phyloP scores from a whole-genome alignment of 306 rosid genomes.

The Vachellia pachyceras region DNA sequence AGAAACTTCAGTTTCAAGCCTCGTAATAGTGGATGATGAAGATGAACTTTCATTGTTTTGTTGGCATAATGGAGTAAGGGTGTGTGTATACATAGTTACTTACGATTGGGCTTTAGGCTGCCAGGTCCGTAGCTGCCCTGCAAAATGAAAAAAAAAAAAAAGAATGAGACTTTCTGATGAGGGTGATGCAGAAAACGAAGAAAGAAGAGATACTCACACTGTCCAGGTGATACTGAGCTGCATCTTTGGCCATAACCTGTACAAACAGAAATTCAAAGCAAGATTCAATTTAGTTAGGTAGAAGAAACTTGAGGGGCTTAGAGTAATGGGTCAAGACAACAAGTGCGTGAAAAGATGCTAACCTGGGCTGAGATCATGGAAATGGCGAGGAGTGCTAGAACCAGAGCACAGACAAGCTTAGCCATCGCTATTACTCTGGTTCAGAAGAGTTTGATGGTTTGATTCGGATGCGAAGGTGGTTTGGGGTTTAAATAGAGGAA shows the following conservation, averaged over 20 bases:
- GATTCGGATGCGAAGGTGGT: slow-evolving; percentile 34
- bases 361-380: slow-evolving; percentile 58
- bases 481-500: slow-evolving; percentile 48
- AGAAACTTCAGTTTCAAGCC: not conserved
- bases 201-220: slow-evolving; percentile 29
- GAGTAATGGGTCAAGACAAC: not conserved
- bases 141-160: not conserved
- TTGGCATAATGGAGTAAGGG: not conserved
- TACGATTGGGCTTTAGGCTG: not conserved
- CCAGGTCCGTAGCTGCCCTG: not conserved
- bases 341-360: not conserved
- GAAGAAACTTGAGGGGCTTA: not conserved
- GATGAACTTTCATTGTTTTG: not conserved
- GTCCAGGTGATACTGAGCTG: slow-evolving; percentile 43
- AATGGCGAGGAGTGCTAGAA: slow-evolving; percentile 57
- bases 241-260: slow-evolving; percentile 55
- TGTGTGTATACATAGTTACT: not conserved
- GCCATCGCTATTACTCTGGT: slow-evolving; percentile 34
- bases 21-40: not conserved
- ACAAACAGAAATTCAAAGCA: slow-evolving; percentile 12
- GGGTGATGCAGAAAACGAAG: not conserved
- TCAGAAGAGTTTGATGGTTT: not conserved
- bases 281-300: not conserved
- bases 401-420: slow-evolving; percentile 51
- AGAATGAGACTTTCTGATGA: not conserved